Evolutionary conservation across 768 basidiomycete species (phyloP).

Genomic region (Pleurotus cornucopiae): DNA sequence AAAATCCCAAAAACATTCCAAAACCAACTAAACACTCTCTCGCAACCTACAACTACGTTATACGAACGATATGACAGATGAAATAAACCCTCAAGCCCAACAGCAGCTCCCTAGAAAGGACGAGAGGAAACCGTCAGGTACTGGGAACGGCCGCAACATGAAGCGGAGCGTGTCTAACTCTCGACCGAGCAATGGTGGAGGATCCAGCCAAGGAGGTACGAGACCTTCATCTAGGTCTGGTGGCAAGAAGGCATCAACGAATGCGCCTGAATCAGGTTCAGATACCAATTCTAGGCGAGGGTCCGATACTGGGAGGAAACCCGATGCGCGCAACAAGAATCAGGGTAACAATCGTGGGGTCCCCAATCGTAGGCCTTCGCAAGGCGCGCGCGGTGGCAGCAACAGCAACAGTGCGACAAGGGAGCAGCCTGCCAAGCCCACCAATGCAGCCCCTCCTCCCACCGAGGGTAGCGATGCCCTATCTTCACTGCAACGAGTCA

Average conservation of each 20-base stretch:
- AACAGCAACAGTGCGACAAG: conserved; percentile 26
- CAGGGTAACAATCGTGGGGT: conserved; percentile 40
- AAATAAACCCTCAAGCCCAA: conserved; percentile 57
- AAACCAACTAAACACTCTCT: conserved; percentile 45
- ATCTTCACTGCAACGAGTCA: conserved; percentile 87
- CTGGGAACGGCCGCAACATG: conserved; percentile 44
- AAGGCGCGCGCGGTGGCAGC: conserved; percentile 38
- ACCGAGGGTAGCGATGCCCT: conserved; percentile 75
- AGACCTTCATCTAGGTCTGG: conserved; percentile 64
- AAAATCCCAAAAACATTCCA: conserved; percentile 42
- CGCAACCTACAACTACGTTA: conserved; percentile 37
- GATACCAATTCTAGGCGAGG: conserved; percentile 64
- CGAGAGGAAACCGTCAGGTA: conserved; percentile 59
- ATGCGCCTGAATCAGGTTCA: conserved; percentile 62
- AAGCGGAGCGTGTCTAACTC: conserved; percentile 58
- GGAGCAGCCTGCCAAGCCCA: conserved; percentile 35
- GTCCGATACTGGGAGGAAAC: conserved; percentile 49
- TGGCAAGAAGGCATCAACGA: conserved; percentile 53
- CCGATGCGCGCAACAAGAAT: conserved; percentile 53
- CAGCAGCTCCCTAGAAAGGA: conserved; percentile 54
- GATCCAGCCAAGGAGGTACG: conserved; percentile 37
- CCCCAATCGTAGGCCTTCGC: conserved; percentile 37
- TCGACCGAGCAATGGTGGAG: conserved; percentile 39
- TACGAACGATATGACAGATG: conserved; percentile 89
- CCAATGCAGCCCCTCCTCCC: conserved; percentile 38